Evolutionary conservation across 441 rosid genomes (phyloP).

Genomic region (Oxalis stricta): DNA sequence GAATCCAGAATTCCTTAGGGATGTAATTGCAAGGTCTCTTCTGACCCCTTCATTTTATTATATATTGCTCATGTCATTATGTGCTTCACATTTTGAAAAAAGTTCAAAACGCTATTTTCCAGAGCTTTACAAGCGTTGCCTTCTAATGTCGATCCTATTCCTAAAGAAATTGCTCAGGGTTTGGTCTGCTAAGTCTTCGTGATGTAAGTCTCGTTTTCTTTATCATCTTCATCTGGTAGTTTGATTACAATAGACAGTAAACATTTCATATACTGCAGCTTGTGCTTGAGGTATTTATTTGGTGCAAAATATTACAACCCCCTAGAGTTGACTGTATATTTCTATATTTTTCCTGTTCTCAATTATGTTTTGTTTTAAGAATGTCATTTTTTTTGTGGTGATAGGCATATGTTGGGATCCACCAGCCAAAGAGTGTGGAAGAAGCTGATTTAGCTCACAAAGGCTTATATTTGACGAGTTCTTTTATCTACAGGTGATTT

Average conservation of each 20-base stretch:
- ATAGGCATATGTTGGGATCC: constrained; percentile 81
- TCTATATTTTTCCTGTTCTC: too few relatives aligned
- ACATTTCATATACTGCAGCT: background rate
- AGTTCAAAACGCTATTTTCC: constrained; percentile 35
- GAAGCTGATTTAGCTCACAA: constrained; percentile 96
- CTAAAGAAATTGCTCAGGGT: constrained; percentile 46
- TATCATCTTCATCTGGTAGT: background rate
- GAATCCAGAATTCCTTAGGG: constrained; percentile 53
- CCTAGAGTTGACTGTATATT: too few relatives aligned
- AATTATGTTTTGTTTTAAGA: constrained; percentile 4
- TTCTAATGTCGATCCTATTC: constrained; percentile 63
- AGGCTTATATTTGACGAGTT: constrained; percentile 90
- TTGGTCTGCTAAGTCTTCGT: constrained; percentile 54
- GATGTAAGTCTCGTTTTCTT: constrained; percentile 34
- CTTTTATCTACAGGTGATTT: constrained; percentile 81
- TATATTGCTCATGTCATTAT: background rate
- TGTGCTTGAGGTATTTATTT: background rate
- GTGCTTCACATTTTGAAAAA: constrained; percentile 31
- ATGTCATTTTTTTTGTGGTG: constrained; percentile 11
- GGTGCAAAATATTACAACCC: too few relatives aligned
- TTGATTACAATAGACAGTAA: background rate
- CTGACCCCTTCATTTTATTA: background rate
- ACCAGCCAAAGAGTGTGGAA: constrained; percentile 63
- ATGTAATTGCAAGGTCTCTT: constrained; percentile 56
- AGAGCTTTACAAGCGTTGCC: constrained; percentile 58